Evolutionary conservation across 371 early-diverging fungal species (phyloP).

Genomic region (Chytridiales sp.): DNA sequence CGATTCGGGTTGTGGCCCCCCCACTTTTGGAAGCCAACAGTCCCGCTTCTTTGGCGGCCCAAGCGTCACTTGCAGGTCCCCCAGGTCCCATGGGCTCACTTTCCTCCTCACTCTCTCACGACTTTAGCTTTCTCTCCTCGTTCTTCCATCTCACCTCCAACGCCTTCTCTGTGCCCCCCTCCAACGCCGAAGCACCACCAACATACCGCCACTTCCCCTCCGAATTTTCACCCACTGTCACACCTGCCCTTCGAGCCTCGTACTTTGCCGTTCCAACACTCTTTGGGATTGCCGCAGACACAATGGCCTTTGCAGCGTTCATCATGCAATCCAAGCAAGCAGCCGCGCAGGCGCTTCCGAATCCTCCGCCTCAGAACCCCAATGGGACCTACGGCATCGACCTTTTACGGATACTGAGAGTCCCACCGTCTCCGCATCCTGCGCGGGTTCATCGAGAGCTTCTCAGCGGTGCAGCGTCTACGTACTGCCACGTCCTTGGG

Average conservation of each 20-base stretch:
- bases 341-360: background rate
- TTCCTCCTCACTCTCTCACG: background rate
- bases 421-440: slow-evolving; percentile 17
- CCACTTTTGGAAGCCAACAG: background rate
- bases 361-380: slow-evolving; percentile 6
- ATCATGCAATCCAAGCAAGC: slow-evolving; percentile 13
- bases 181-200: slow-evolving; percentile 1
- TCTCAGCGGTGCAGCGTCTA: slow-evolving; percentile 15
- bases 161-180: background rate
- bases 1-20: slow-evolving; percentile 5
- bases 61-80: background rate
- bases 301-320: slow-evolving; percentile 32
- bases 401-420: slow-evolving; percentile 16
- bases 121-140: background rate
- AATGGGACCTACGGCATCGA: slow-evolving; percentile 4
- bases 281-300: slow-evolving; percentile 27
- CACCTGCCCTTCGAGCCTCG: slow-evolving; percentile 19
- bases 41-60: background rate
- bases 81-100: background rate
- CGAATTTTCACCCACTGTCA: slow-evolving; percentile 3
- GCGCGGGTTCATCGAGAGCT: slow-evolving; percentile 24
- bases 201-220: background rate
- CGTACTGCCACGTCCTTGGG: slow-evolving; percentile 12
- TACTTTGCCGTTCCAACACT: slow-evolving; percentile 19
- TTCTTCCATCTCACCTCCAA: background rate